phyloP scores from a whole-genome alignment of 139 green algal species.

The Chlorella sp. region DNA sequence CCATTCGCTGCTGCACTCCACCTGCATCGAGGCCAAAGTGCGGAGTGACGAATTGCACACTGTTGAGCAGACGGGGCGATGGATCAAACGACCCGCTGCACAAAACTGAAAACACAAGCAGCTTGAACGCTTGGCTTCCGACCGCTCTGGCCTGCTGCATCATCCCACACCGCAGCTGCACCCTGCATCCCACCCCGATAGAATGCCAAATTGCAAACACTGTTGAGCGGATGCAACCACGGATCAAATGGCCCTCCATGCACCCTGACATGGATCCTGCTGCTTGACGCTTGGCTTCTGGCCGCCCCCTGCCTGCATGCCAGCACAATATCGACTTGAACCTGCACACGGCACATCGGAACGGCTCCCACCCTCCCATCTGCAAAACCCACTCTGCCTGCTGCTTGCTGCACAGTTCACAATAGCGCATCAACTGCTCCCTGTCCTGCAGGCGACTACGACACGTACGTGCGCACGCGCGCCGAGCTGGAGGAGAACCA shows the following conservation, averaged over 20 bases:
- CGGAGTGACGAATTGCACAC: conserved; percentile 36
- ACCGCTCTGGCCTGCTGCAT: not conserved
- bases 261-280: no score
- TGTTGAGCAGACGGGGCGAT: conserved; percentile 21
- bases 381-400: not conserved
- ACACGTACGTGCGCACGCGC: conserved; percentile 89
- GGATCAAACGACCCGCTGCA: conserved; percentile 43
- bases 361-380: not conserved
- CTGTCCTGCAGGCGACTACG: conserved; percentile 80
- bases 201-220: no score
- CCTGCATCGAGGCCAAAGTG: not conserved
- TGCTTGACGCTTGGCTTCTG: no score
- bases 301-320: no score
- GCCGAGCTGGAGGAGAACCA: conserved; percentile 94
- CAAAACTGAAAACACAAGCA: conserved; percentile 38
- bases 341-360: no score
- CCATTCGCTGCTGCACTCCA: not conserved
- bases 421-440: not conserved
- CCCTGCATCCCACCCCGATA: no score
- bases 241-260: no score
- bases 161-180: no score
- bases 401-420: no score
- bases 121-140: conserved; percentile 60
- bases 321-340: no score
- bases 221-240: no score